phyloP scores from a whole-genome alignment of 495 filamentous ascomycete genomes.

The Tuber borchii region DNA sequence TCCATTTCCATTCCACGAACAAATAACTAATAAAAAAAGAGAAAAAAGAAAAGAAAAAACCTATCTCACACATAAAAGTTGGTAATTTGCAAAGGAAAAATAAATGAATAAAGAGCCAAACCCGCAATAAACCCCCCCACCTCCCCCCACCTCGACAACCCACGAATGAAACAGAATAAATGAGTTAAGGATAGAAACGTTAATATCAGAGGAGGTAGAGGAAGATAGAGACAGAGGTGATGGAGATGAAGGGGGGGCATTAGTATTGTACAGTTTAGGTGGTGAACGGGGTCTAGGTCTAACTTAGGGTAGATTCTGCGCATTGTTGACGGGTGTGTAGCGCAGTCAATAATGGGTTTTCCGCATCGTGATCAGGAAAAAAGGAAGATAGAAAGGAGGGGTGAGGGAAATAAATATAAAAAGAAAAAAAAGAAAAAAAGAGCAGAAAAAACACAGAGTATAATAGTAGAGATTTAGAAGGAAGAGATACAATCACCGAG shows the following conservation, averaged over 20 bases:
- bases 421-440: conserved; percentile 1
- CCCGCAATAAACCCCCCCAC: not conserved
- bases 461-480: conserved; percentile 2
- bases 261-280: conserved; percentile 3
- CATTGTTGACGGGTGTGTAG: not conserved
- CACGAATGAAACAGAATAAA: not conserved
- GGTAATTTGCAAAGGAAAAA: not conserved
- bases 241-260: not conserved
- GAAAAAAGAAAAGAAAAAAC: not conserved
- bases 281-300: not conserved
- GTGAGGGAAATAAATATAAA: conserved; percentile 19
- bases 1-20: not conserved
- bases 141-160: too few relatives aligned
- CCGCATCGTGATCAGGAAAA: not conserved
- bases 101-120: not conserved
- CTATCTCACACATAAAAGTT: not conserved
- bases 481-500: conserved; percentile 12
- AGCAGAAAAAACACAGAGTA: conserved; percentile 1
- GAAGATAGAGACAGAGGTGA: not conserved
- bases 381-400: conserved; percentile 2
- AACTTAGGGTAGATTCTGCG: not conserved
- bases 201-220: not conserved
- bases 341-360: not conserved
- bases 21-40: not conserved
- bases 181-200: not conserved